Conservation (phyloP, 1,139 yeast genomes). For the Pichia sp. region DNA sequence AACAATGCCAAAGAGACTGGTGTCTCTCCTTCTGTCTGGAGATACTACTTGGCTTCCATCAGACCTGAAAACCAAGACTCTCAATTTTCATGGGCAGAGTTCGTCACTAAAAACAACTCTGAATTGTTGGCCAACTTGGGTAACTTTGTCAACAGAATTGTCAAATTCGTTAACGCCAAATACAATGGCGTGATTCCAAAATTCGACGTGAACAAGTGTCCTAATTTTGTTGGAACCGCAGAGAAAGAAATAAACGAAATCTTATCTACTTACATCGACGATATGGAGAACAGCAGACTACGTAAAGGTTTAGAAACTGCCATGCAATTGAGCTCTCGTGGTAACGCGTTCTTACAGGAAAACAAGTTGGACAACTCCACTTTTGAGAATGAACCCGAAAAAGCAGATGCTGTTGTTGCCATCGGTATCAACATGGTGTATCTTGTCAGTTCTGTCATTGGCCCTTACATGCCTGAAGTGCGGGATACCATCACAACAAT, state of each 20-base stretch:
- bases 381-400: conserved; percentile 69
- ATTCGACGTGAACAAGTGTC: conserved; percentile 41
- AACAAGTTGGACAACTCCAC: conserved; percentile 88
- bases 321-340: conserved; percentile 87
- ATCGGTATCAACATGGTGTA: conserved; percentile 87
- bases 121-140: conserved; percentile 95
- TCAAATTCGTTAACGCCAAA: conserved; percentile 85
- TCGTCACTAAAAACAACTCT: conserved; percentile 86
- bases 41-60: conserved; percentile 86
- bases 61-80: conserved; percentile 96
- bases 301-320: conserved; percentile 89
- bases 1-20: conserved; percentile 95
- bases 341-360: conserved; percentile 92
- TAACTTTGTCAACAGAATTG: conserved; percentile 89
- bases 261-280: conserved; percentile 56
- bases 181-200: conserved; percentile 86
- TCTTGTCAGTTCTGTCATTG: conserved; percentile 70
- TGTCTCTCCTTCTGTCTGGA: conserved; percentile 89
- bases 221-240: conserved; percentile 47
- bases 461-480: conserved; percentile 91
- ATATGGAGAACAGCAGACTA: conserved; percentile 75
- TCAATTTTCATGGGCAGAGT: conserved; percentile 95
- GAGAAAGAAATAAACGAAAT: conserved; percentile 55
- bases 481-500: conserved; percentile 65
- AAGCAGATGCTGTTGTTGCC: conserved; percentile 88